Conservation (phyloP, 225 moss, liverwort and hornwort species). For the Rhytidiadelphus loreus region DNA sequence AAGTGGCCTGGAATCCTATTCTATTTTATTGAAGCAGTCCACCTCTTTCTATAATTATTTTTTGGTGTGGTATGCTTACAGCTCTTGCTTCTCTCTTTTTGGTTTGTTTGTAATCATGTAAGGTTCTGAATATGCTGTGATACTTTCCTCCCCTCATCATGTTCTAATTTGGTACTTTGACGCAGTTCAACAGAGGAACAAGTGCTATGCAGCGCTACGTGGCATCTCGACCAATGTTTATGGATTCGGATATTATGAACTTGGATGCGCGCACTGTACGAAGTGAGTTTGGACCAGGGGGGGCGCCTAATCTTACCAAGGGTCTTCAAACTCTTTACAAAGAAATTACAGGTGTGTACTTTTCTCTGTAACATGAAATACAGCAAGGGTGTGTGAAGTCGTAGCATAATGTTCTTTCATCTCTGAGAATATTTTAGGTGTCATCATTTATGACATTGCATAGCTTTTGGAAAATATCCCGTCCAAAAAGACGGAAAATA, state of each 20-base stretch:
- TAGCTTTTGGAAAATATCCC: neutral
- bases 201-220: constrained; percentile 99
- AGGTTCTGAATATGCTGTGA: neutral
- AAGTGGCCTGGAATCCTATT: neutral
- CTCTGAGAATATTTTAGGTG: neutral
- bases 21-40: neutral
- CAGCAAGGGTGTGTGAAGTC: neutral
- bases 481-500: neutral
- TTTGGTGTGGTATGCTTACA: neutral
- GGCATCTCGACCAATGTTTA: constrained; percentile 92
- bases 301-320: constrained; percentile 50
- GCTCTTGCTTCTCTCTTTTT: neutral
- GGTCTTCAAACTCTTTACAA: constrained; percentile 84
- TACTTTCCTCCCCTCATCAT: neutral
- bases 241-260: constrained; percentile 92
- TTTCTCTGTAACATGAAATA: neutral
- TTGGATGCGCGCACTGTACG: constrained; percentile 79
- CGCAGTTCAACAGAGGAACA: constrained; percentile 89
- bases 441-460: neutral
- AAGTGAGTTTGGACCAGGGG: constrained; percentile 43
- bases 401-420: neutral
- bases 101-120: neutral
- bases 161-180: neutral
- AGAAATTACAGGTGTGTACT: constrained; percentile 70
- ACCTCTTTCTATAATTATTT: neutral